Percentiles rank a stretch among this genome's conserved stretches.
Evolutionary conservation across 2,329 filamentous ascomycete species (phyloP).

Genomic region (Fusarium sp.): DNA sequence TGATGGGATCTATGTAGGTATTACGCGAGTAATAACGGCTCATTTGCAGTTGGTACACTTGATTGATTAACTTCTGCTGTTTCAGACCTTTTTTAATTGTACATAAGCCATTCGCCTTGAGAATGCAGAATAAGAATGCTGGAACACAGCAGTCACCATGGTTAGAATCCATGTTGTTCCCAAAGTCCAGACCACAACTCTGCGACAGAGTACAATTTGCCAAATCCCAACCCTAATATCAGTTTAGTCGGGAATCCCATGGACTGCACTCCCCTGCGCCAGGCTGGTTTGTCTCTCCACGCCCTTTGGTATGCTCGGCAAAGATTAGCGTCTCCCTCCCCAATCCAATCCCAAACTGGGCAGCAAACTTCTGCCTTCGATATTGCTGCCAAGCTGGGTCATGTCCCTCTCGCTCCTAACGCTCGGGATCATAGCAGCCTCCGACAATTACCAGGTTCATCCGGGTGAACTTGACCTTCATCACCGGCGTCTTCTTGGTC

Average conservation of each 20-base stretch:
- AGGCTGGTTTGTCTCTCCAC: background rate
- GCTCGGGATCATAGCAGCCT: constrained; percentile 76
- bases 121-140: background rate
- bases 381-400: constrained; percentile 23
- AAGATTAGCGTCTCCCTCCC: constrained; percentile 19
- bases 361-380: constrained; percentile 33
- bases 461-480: constrained; percentile 92
- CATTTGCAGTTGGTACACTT: background rate
- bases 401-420: constrained; percentile 50
- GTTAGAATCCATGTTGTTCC: background rate
- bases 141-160: no score
- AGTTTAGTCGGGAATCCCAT: background rate
- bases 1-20: background rate
- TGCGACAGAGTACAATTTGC: background rate
- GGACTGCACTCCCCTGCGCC: background rate
- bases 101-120: background rate
- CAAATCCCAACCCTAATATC: background rate
- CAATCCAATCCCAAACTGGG: constrained; percentile 40
- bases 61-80: background rate
- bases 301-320: background rate
- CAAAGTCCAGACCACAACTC: background rate
- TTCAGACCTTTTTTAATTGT: background rate
- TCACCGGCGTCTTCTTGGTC: constrained; percentile 96
- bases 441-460: constrained; percentile 96
- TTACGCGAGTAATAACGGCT: no score